These are phyloP conservation scores for Geotrichum histeridarum DNA, from an alignment of 1,139 yeast species.

Conservation along the genomic window DNA sequence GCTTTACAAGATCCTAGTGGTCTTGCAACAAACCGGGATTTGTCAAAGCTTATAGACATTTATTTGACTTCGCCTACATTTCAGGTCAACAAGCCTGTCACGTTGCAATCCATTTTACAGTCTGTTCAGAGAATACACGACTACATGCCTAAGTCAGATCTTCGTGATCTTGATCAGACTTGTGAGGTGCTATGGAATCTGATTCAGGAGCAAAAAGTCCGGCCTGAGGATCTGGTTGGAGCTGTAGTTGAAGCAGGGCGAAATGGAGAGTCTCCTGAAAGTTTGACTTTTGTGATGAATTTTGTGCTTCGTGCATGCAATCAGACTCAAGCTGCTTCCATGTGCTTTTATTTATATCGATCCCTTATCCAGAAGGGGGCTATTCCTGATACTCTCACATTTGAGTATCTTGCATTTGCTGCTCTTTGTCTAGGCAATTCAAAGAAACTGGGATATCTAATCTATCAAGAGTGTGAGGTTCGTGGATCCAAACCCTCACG, in stretches of 20 bases:
- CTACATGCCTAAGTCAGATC: neutral
- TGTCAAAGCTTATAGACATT: neutral
- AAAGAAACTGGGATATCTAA: slow-evolving; percentile 29
- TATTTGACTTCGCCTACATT: neutral
- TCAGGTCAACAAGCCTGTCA: neutral
- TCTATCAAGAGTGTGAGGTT: slow-evolving; percentile 26
- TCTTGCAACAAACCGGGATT: neutral
- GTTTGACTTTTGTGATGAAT: slow-evolving; percentile 6
- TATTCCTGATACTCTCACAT: slow-evolving; percentile 27
- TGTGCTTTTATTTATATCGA: slow-evolving; percentile 22
- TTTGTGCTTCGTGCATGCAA: slow-evolving; percentile 6
- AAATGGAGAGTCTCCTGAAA: neutral
- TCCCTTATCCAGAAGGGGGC: slow-evolving; percentile 17
- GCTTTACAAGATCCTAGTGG: neutral
- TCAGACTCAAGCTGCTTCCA: neutral
- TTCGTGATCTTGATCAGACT: slow-evolving; percentile 3
- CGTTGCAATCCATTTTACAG: neutral
- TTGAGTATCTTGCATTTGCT: slow-evolving; percentile 28
- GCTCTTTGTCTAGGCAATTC: slow-evolving; percentile 33
- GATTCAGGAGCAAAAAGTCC: neutral
- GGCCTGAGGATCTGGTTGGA: neutral
- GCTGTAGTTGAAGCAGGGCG: neutral
- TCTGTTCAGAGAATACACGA: neutral
- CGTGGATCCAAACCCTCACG: slow-evolving; percentile 23
- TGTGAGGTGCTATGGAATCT: neutral